Evolutionary conservation across 163 green algal genomes (phyloP).

Genomic region (Chloroidium sp.): DNA sequence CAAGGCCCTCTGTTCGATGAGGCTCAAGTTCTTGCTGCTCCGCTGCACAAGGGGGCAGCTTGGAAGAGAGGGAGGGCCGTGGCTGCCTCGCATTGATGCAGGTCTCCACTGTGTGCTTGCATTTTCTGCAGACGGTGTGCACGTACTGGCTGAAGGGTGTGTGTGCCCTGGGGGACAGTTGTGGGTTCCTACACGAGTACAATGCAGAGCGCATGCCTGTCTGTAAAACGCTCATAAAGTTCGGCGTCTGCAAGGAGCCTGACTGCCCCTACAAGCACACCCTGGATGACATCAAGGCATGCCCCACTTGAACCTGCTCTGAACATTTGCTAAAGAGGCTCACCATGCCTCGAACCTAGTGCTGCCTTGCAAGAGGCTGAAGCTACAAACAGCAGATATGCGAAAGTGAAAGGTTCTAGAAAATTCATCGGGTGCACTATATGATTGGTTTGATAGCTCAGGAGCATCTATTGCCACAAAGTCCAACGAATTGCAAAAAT

Average conservation of each 20-base stretch:
- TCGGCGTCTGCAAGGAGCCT: slow-evolving; percentile 73
- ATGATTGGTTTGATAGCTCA: too few relatives aligned
- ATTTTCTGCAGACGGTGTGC: slow-evolving; percentile 81
- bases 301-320: too few relatives aligned
- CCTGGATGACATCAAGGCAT: slow-evolving; percentile 84
- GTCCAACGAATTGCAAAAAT: too few relatives aligned
- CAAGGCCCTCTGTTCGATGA: too few relatives aligned
- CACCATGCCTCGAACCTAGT: too few relatives aligned
- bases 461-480: too few relatives aligned
- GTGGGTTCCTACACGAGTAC: slow-evolving; percentile 94
- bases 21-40: not conserved
- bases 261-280: slow-evolving; percentile 97
- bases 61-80: not conserved
- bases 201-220: slow-evolving; percentile 76
- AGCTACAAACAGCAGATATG: too few relatives aligned
- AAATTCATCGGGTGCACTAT: too few relatives aligned
- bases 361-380: too few relatives aligned
- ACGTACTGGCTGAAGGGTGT: slow-evolving; percentile 93
- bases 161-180: slow-evolving; percentile 95
- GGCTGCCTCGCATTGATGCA: not conserved
- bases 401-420: too few relatives aligned
- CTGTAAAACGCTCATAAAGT: slow-evolving; percentile 70
- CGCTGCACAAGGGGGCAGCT: not conserved
- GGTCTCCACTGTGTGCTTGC: not conserved
- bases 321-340: too few relatives aligned